Evolutionary conservation across 352 stramenopile genomes (phyloP).

Genomic region (Globisporangium perplexum): DNA sequence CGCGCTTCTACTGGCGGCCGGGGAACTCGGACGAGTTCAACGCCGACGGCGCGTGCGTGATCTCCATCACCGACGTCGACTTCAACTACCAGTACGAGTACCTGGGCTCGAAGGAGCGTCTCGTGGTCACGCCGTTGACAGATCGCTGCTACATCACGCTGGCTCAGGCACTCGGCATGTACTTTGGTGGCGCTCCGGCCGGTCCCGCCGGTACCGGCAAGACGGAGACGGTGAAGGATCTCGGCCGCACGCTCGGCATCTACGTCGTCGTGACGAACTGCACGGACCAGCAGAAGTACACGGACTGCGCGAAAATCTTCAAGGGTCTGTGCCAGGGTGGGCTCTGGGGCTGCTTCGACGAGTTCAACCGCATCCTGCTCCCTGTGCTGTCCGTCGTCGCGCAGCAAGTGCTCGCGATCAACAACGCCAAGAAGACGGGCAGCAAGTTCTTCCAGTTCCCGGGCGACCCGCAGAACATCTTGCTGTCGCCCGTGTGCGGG

Average conservation of each 20-base stretch:
- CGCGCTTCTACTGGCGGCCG: conserved; percentile 97
- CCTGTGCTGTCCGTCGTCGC: conserved; percentile 96
- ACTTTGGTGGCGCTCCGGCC: conserved; percentile 94
- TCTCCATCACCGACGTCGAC: conserved; percentile 97
- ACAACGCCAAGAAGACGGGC: conserved; percentile 96
- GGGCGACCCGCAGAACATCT: conserved; percentile 95
- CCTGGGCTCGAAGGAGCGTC: conserved; percentile 94
- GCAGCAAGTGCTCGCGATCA: conserved; percentile 97
- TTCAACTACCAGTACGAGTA: conserved; percentile 99
- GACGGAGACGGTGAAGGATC: conserved; percentile 97
- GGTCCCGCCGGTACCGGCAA: conserved; percentile 95
- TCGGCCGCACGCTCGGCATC: conserved; percentile 93
- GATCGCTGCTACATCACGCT: conserved; percentile 98
- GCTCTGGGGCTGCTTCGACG: conserved; percentile 97
- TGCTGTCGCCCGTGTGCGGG: conserved; percentile 92
- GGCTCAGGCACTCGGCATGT: conserved; percentile 96
- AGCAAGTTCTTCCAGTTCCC: conserved; percentile 97
- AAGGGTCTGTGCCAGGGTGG: conserved; percentile 96
- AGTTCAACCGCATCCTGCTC: conserved; percentile 97
- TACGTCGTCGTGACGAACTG: conserved; percentile 98
- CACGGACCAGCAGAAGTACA: conserved; percentile 97
- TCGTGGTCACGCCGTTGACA: conserved; percentile 96
- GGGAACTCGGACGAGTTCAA: conserved; percentile 94
- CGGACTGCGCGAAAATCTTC: conserved; percentile 98
- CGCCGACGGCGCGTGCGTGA: conserved; percentile 92